phyloP scores from a whole-genome alignment of 208 protist genomes.

The Polymyxa betae region DNA sequence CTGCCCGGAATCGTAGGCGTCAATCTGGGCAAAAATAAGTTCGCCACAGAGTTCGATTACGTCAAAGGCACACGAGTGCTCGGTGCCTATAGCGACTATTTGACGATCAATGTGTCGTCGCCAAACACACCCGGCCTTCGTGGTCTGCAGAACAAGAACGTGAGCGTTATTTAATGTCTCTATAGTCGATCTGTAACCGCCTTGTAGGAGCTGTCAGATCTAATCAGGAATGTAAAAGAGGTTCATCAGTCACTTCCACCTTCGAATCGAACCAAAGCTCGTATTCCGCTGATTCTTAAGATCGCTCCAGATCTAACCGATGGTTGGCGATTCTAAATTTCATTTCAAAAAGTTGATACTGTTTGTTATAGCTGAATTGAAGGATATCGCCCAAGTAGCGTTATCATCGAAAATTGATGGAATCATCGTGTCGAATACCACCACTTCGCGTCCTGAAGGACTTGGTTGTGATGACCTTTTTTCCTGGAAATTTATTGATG shows the following conservation, averaged over 20 bases:
- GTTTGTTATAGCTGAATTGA: constrained; percentile 56
- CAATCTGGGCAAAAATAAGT: constrained; percentile 78
- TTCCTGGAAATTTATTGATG: not conserved
- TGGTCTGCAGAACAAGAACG: constrained; percentile 64
- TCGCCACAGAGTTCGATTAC: constrained; percentile 68
- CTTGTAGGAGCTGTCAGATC: not conserved
- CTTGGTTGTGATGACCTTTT: constrained; percentile 44
- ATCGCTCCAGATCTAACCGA: constrained; percentile 48
- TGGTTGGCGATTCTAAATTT: not conserved
- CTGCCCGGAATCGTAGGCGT: constrained; percentile 65
- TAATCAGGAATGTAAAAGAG: not conserved
- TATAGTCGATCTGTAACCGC: not conserved
- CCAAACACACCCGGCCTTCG: constrained; percentile 77
- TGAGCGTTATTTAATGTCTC: not conserved
- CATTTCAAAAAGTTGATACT: not conserved
- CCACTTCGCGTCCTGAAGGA: constrained; percentile 63
- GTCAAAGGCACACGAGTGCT: constrained; percentile 61
- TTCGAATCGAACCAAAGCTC: not conserved
- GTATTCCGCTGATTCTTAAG: constrained; percentile 49
- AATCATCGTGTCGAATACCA: constrained; percentile 76
- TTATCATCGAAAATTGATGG: constrained; percentile 66
- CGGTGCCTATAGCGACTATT: constrained; percentile 70
- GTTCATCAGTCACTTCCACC: not conserved
- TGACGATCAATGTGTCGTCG: constrained; percentile 76
- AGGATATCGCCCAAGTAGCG: constrained; percentile 69